Percentiles rank a stretch among this genome's conserved stretches.
phyloP scores from a whole-genome alignment of 495 filamentous ascomycete genomes.

The Amorphotheca resinae region DNA sequence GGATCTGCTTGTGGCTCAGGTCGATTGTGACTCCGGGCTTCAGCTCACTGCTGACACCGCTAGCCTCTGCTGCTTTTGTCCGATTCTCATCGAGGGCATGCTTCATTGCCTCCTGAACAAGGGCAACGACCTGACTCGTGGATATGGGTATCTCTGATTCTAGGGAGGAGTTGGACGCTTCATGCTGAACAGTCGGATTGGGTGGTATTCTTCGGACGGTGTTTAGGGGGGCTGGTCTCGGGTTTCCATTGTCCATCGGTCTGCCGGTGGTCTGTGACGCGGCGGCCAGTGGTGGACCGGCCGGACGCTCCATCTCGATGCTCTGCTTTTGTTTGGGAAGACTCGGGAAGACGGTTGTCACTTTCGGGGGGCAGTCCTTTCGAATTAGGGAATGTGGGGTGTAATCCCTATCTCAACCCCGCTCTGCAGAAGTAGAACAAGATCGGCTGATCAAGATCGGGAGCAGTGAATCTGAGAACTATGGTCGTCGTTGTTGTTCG shows the following conservation, averaged over 20 bases:
- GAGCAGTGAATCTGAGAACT: no score
- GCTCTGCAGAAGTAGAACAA: no score
- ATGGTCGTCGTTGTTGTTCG: background rate
- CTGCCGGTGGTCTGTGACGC: conserved; percentile 21
- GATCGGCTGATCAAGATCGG: no score
- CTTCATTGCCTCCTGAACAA: conserved; percentile 54
- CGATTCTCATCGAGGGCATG: conserved; percentile 56
- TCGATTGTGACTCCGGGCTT: conserved; percentile 80
- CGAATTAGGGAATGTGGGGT: no score
- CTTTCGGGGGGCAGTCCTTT: conserved; percentile 7
- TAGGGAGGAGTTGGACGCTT: conserved; percentile 17
- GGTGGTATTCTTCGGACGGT: conserved; percentile 15
- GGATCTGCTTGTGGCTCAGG: conserved; percentile 71
- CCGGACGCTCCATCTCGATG: conserved; percentile 19
- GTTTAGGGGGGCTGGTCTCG: conserved; percentile 13
- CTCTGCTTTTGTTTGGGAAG: no score
- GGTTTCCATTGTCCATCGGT: conserved; percentile 13
- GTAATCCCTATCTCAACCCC: no score
- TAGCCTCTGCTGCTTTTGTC: conserved; percentile 52
- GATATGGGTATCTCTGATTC: conserved; percentile 25
- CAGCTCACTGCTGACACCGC: conserved; percentile 53
- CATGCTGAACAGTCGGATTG: conserved; percentile 14
- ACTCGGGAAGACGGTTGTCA: no score
- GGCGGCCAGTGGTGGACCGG: conserved; percentile 15
- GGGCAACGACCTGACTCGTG: conserved; percentile 35